Evolutionary conservation across 176 grass and related monocot species (phyloP).

Genomic region (Hordeum vulgare): DNA sequence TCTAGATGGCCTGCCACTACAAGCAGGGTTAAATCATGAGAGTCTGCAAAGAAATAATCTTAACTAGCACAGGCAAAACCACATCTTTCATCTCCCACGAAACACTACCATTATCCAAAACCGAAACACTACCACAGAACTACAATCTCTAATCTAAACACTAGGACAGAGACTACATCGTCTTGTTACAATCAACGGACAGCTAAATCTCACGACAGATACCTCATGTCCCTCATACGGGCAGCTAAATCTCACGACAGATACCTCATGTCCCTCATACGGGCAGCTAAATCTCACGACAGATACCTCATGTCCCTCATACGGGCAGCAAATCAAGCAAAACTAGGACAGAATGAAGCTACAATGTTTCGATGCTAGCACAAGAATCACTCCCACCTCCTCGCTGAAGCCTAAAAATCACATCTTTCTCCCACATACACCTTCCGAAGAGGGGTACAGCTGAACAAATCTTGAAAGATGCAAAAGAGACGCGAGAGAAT

Average conservation of each 20-base stretch:
- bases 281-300: too few relatives aligned
- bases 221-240: too few relatives aligned
- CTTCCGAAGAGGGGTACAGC: background rate
- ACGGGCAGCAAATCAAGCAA: slow-evolving; percentile 12
- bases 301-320: background rate
- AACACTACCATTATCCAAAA: too few relatives aligned
- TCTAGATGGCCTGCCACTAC: background rate
- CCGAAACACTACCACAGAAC: too few relatives aligned
- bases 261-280: too few relatives aligned
- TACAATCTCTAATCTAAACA: background rate
- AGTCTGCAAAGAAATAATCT: background rate
- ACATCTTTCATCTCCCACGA: background rate
- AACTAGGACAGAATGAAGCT: background rate
- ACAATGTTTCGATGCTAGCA: background rate
- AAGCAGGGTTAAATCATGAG: background rate
- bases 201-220: too few relatives aligned
- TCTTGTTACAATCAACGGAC: background rate
- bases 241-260: too few relatives aligned
- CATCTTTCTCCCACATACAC: background rate
- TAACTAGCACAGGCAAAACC: background rate
- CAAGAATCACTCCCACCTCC: background rate
- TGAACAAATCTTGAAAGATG: slow-evolving; percentile 15
- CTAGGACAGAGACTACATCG: background rate
- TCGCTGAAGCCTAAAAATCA: slow-evolving; percentile 9
- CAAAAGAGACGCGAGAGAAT: background rate